Evolutionary conservation across 1,284 basidiomycete species (phyloP).

Genomic region (Tilletia horrida): DNA sequence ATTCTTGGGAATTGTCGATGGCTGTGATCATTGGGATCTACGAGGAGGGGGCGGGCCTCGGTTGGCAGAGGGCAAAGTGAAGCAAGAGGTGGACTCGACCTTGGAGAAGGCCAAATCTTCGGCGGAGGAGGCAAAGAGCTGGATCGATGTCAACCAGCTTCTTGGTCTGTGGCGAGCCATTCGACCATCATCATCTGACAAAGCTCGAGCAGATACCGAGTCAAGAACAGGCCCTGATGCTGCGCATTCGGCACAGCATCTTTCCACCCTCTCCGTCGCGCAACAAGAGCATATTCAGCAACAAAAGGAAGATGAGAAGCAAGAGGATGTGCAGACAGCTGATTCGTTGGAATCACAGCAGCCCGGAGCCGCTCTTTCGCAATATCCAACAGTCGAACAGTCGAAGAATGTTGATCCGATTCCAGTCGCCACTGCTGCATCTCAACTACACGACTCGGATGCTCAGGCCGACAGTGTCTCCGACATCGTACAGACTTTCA

Average conservation of each 20-base stretch:
- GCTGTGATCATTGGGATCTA: constrained; percentile 94
- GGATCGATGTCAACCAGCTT: constrained; percentile 45
- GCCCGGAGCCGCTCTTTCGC: background rate
- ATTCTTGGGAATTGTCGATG: constrained; percentile 79
- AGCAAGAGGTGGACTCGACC: constrained; percentile 26
- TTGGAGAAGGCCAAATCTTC: constrained; percentile 16
- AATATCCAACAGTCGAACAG: background rate
- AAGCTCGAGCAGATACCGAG: background rate
- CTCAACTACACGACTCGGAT: constrained; percentile 27
- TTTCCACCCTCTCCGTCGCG: background rate
- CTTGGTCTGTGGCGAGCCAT: constrained; percentile 21
- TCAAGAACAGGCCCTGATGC: background rate
- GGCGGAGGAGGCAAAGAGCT: constrained; percentile 26
- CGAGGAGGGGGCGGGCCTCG: constrained; percentile 66
- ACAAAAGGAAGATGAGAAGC: background rate
- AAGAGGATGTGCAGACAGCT: background rate
- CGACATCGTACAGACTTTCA: constrained; percentile 9
- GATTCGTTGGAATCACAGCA: background rate
- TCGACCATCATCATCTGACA: background rate
- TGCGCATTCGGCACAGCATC: background rate
- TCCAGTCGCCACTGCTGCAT: constrained; percentile 23
- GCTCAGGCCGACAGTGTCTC: constrained; percentile 20
- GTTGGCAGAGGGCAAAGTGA: constrained; percentile 43
- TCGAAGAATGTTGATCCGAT: background rate
- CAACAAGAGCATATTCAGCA: constrained; percentile 1